A percentile compares a stretch with the other conserved stretches of the same genome.
Conservation (phyloP, 768 basidiomycete genomes). For the Tylopilus sp. region DNA sequence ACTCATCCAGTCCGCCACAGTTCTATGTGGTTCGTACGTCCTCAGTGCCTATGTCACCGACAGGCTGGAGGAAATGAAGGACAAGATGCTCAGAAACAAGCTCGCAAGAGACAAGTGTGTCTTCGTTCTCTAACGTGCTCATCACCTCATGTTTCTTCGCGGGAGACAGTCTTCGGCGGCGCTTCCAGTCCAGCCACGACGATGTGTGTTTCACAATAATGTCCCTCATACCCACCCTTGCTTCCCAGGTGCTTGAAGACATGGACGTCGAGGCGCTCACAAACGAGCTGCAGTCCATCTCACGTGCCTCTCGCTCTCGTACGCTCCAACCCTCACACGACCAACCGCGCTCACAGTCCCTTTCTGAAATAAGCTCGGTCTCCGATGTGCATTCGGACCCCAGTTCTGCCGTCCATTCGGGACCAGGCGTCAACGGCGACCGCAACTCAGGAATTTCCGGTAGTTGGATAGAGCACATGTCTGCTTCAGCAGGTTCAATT, state of each 20-base stretch:
- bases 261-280: conserved; percentile 79
- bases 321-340: conserved; percentile 7
- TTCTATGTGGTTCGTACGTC: conserved; percentile 62
- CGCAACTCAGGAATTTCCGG: conserved; percentile 33
- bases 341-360: conserved; percentile 28
- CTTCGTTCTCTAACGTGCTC: not conserved
- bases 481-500: conserved; percentile 10
- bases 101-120: conserved; percentile 57
- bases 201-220: conserved; percentile 75
- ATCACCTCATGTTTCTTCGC: conserved; percentile 2
- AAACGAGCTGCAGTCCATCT: conserved; percentile 47
- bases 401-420: conserved; percentile 41
- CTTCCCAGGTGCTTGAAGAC: conserved; percentile 58
- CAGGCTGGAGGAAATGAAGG: conserved; percentile 64
- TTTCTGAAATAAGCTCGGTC: conserved; percentile 36
- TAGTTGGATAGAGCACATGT: conserved; percentile 47
- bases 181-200: conserved; percentile 75
- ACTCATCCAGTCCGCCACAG: conserved; percentile 46
- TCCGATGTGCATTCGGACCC: conserved; percentile 44
- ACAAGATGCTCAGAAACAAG: conserved; percentile 55
- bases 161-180: conserved; percentile 53
- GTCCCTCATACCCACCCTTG: conserved; percentile 64
- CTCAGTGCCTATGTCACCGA: conserved; percentile 57
- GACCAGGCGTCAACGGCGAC: conserved; percentile 38
- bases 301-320: conserved; percentile 31